Conservation (phyloP, 352 stramenopile species). For the Globisporangium alternatum region DNA sequence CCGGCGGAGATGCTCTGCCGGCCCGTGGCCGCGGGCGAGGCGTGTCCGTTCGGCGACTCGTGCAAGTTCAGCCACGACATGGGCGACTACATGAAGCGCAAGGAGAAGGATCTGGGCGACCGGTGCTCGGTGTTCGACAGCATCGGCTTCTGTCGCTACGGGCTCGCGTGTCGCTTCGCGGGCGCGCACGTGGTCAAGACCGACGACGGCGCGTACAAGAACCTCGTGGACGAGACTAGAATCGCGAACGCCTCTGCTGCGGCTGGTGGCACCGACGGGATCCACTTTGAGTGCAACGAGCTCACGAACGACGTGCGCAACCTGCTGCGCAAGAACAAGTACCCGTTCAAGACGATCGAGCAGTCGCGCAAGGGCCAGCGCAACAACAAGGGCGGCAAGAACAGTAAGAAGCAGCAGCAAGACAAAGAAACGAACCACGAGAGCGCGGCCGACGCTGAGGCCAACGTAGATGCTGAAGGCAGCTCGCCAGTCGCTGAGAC, state of each 20-base stretch:
- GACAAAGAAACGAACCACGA: constrained; percentile 5
- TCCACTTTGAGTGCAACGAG: constrained; percentile 70
- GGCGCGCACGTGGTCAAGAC: constrained; percentile 73
- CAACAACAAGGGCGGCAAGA: constrained; percentile 50
- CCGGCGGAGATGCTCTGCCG: constrained; percentile 68
- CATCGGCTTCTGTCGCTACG: constrained; percentile 90
- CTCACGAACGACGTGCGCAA: constrained; percentile 80
- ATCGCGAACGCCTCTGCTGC: constrained; percentile 23
- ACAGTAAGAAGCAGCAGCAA: constrained; percentile 38
- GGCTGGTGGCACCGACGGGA: constrained; percentile 30
- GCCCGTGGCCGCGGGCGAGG: constrained; percentile 52
- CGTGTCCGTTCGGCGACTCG: constrained; percentile 64
- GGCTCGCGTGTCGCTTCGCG: constrained; percentile 91
- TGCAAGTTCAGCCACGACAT: constrained; percentile 90
- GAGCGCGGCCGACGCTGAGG: constrained; percentile 6
- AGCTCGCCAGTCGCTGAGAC: not conserved
- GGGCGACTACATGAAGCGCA: constrained; percentile 80
- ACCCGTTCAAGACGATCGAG: constrained; percentile 85
- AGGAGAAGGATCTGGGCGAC: constrained; percentile 75
- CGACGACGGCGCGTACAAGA: constrained; percentile 41
- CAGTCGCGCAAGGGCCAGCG: constrained; percentile 56
- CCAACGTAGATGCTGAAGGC: constrained; percentile 1
- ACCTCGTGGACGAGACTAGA: constrained; percentile 43
- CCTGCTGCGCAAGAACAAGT: constrained; percentile 91
- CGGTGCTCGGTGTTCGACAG: constrained; percentile 78